Base-by-base conservation (phyloP, 108 stramenopile genomes). In the Pseudonitzschia multistriata region DNA sequence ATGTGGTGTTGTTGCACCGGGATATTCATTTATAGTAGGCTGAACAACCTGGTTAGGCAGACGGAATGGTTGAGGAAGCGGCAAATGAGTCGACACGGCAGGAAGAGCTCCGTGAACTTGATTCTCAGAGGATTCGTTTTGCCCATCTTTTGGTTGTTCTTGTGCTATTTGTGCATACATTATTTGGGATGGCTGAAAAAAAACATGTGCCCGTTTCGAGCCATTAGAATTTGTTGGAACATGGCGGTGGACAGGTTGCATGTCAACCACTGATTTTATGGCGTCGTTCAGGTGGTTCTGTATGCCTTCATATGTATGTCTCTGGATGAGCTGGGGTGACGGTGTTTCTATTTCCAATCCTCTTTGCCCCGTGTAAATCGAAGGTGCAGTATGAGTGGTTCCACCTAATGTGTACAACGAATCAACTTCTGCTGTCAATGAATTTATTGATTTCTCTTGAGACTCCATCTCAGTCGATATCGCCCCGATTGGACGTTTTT, bases 221-320 rank as follows among this genome's bases (percentile, higher is more conserved):
- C 76, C 83, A 15, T 71, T 48, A 3, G 54, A 25, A 66, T 78
- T 81, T 8, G 77, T 84, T 29, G 56, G 34, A 33, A 80, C 42
- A 39, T 72, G 73, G 5, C 72, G 75, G 45, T 72, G 74, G 0
- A 34, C 48, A 28, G 78, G 78, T 25, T 79, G 50, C 55, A 78
- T 74, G 66, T 84, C 75, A 14, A 65, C 80, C 24, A 91, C 72
- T 19, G 80, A 77, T 50, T 72, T 62, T 42, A 91, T 77, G n/a
- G 90, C 88, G 25, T 89, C 82, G 53, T 86, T 80, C 10, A 91
- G 42, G 29, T 81, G 83, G 48, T 56, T 70, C n/a, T 84, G 83
- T 3, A 79, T 33, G 8, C 25, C 37, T 25, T 64, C 34, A 13
- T 29, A 62, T 24, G 10, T 15, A 14, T 71, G 70, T 27, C 5